Conservation (phyloP, 2,329 filamentous ascomycete genomes). For the Ilyonectria destructans region DNA sequence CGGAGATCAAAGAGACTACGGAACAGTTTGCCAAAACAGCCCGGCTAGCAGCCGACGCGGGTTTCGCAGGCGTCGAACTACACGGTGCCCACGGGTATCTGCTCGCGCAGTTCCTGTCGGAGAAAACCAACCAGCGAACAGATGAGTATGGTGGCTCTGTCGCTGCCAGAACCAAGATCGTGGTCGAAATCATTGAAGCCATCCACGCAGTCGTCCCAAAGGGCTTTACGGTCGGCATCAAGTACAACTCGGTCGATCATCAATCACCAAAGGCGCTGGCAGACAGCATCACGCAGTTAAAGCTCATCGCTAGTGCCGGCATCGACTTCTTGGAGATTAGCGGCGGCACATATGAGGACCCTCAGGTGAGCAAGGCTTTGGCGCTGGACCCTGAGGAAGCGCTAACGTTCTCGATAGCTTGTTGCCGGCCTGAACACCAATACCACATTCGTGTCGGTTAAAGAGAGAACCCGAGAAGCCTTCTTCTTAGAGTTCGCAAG, state of each 20-base stretch:
- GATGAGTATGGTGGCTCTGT: slow-evolving; percentile 12
- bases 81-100: slow-evolving; percentile 13
- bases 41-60: not conserved
- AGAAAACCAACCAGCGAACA: slow-evolving; percentile 7
- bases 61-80: slow-evolving; percentile 12
- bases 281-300: not conserved
- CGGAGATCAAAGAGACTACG: not conserved
- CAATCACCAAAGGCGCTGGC: not conserved
- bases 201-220: not conserved
- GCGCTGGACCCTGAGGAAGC: not conserved
- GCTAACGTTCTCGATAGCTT: not conserved
- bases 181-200: slow-evolving; percentile 4
- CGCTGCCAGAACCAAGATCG: slow-evolving; percentile 8
- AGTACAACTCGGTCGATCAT: slow-evolving; percentile 16
- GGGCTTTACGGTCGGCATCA: slow-evolving; percentile 6
- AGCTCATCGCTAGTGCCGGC: slow-evolving; percentile 8
- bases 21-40: slow-evolving; percentile 1
- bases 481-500: slow-evolving; percentile 18
- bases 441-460: not conserved
- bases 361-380: not conserved
- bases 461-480: slow-evolving; percentile 4
- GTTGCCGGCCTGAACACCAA: slow-evolving; percentile 5
- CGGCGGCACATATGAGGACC: slow-evolving; percentile 10
- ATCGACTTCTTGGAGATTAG: slow-evolving; percentile 15
- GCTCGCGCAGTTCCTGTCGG: slow-evolving; percentile 7